Evolutionary conservation across 2,329 filamentous ascomycete species (phyloP).

Genomic region (Chaetomium strumarium): DNA sequence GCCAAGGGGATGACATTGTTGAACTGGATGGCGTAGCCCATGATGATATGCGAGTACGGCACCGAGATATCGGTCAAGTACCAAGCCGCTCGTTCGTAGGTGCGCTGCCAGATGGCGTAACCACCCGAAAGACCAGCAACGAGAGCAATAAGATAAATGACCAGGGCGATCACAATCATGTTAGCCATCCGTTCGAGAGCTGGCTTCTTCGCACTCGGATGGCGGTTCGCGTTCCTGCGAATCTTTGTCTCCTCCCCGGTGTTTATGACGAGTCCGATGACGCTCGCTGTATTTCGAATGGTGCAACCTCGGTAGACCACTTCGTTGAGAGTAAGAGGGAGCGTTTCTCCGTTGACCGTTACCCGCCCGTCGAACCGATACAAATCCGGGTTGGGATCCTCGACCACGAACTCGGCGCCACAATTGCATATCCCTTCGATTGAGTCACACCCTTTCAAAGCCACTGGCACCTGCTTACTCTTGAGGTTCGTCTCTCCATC

Average conservation of each 20-base stretch:
- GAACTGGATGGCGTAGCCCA: conserved; percentile 89
- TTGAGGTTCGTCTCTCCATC: conserved; percentile 75
- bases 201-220: conserved; percentile 37
- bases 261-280: conserved; percentile 77
- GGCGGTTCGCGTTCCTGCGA: conserved; percentile 82
- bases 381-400: conserved; percentile 67
- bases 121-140: conserved; percentile 71
- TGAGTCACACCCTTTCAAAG: conserved; percentile 47
- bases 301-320: conserved; percentile 79
- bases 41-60: conserved; percentile 66
- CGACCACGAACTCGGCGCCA: conserved; percentile 58
- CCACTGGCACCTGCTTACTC: conserved; percentile 60
- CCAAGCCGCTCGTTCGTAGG: conserved; percentile 61
- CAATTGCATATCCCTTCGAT: conserved; percentile 47
- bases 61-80: conserved; percentile 61
- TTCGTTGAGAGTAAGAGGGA: conserved; percentile 71
- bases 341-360: conserved; percentile 50
- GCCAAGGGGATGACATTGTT: conserved; percentile 94
- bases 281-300: conserved; percentile 69
- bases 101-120: conserved; percentile 65
- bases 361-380: conserved; percentile 69
- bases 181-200: conserved; percentile 68
- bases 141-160: conserved; percentile 68
- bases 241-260: conserved; percentile 94
- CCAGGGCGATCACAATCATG: conserved; percentile 49